Evolutionary conservation across 2,329 filamentous ascomycete species (phyloP).

Genomic region (Venturia effusa): DNA sequence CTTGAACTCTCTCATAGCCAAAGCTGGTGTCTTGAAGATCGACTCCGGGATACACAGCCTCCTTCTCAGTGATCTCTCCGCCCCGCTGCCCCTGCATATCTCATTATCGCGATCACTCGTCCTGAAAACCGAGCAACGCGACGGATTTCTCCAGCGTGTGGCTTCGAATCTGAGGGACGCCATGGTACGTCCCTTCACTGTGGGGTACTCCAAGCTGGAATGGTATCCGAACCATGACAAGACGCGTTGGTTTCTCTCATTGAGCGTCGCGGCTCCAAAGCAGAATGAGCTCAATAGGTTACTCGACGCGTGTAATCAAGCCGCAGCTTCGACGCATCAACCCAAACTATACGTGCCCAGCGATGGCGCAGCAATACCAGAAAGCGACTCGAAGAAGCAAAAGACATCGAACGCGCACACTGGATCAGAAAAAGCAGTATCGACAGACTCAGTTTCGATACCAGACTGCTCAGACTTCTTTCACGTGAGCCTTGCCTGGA

Average conservation of each 20-base stretch:
- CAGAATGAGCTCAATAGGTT: constrained; percentile 37
- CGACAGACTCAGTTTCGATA: constrained; percentile 9
- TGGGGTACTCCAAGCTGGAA: constrained; percentile 37
- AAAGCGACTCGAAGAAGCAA: constrained; percentile 14
- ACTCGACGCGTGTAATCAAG: constrained; percentile 54
- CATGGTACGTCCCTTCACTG: constrained; percentile 41
- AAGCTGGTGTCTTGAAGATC: neutral
- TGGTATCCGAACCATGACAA: constrained; percentile 58
- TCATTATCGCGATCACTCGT: constrained; percentile 76
- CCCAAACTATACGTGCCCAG: constrained; percentile 53
- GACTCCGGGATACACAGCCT: constrained; percentile 49
- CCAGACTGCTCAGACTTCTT: constrained; percentile 49
- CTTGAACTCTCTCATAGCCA: constrained; percentile 9
- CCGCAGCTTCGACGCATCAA: constrained; percentile 51
- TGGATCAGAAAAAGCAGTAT: constrained; percentile 15
- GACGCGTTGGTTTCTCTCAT: constrained; percentile 74
- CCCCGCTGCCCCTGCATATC: constrained; percentile 74
- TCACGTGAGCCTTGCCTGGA: constrained; percentile 88
- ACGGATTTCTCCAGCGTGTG: constrained; percentile 52
- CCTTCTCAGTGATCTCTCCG: constrained; percentile 66
- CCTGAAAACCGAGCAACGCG: constrained; percentile 61
- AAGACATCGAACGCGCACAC: neutral
- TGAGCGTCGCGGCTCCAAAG: constrained; percentile 42
- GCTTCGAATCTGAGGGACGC: constrained; percentile 28
- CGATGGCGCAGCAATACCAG: constrained; percentile 21